Percentiles rank a stretch among this genome's conserved stretches.
phyloP scores from a whole-genome alignment of 352 stramenopile genomes.

The Phytophthora sansomeana region DNA sequence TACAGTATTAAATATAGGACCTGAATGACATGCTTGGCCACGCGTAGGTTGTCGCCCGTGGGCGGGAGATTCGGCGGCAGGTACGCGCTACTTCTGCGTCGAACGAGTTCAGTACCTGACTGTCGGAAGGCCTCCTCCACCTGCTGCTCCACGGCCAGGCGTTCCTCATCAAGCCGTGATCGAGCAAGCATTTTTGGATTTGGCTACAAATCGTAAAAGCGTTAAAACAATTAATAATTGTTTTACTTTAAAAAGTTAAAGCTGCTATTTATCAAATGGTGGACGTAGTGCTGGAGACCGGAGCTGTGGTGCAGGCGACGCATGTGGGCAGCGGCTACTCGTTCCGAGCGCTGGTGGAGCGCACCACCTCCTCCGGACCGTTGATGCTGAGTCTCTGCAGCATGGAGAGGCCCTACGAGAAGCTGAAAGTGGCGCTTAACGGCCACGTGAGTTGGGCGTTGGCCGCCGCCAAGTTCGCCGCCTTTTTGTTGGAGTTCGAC shows the following conservation, averaged over 20 bases:
- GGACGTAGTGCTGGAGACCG: constrained; percentile 49
- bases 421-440: constrained; percentile 80
- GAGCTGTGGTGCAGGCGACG: constrained; percentile 62
- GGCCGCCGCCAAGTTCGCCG: constrained; percentile 69
- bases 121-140: constrained; percentile 48
- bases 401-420: constrained; percentile 77
- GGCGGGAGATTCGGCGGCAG: constrained; percentile 36
- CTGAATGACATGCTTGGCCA: constrained; percentile 67
- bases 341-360: constrained; percentile 64
- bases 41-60: constrained; percentile 40
- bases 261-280: constrained; percentile 2
- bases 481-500: constrained; percentile 65
- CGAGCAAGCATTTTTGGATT: constrained; percentile 38
- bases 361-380: constrained; percentile 29
- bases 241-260: constrained; percentile 9
- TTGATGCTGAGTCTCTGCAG: constrained; percentile 65
- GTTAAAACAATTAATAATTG: neutral
- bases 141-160: constrained; percentile 57
- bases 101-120: constrained; percentile 11
- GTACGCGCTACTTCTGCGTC: constrained; percentile 51
- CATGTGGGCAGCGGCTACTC: constrained; percentile 50
- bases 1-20: neutral
- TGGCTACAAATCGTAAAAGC: constrained; percentile 9
- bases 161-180: constrained; percentile 53
- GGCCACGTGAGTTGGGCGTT: constrained; percentile 68